A percentile compares a stretch with the other conserved stretches of the same genome.
Evolutionary conservation across 2,329 filamentous ascomycete genomes (phyloP).

Genomic region (Scedosporium dehoogii): DNA sequence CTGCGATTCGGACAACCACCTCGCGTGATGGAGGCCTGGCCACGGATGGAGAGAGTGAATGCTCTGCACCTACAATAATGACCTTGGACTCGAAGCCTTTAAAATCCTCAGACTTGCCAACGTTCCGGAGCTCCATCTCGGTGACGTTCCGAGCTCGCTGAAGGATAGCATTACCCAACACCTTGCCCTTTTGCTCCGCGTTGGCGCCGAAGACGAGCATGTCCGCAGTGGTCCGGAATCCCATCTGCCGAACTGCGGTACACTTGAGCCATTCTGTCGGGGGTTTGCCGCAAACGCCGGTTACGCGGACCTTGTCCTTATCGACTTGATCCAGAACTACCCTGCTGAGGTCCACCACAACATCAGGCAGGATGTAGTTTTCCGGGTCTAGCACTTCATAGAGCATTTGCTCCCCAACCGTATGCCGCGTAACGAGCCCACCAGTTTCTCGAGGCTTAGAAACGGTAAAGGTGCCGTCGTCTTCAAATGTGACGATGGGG

Average conservation of each 20-base stretch:
- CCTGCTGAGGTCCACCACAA: constrained; percentile 5
- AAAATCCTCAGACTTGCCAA: background rate
- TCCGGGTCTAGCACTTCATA: constrained; percentile 7
- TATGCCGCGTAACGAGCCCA: constrained; percentile 3
- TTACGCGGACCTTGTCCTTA: background rate
- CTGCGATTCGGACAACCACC: constrained; percentile 1
- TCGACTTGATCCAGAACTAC: constrained; percentile 2
- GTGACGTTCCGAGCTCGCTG: background rate
- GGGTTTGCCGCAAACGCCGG: constrained; percentile 2
- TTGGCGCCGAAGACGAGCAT: constrained; percentile 2
- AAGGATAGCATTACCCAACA: constrained; percentile 1
- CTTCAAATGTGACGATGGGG: constrained; percentile 5
- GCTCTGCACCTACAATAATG: constrained; percentile 6
- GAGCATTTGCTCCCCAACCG: constrained; percentile 5
- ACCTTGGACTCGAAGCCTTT: constrained; percentile 2
- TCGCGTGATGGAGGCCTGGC: background rate
- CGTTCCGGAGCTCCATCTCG: background rate
- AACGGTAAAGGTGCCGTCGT: background rate
- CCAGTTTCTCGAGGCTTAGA: constrained; percentile 1
- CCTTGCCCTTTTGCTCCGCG: constrained; percentile 2
- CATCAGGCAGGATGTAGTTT: constrained; percentile 6
- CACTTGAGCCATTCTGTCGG: constrained; percentile 6
- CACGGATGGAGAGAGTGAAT: background rate
- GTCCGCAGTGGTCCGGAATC: constrained; percentile 1
- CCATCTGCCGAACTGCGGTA: constrained; percentile 3